A percentile compares a stretch with the other conserved stretches of the same genome.
Evolutionary conservation across 345 rosid genomes (phyloP).

Genomic region (Eucalyptus caleyi): DNA sequence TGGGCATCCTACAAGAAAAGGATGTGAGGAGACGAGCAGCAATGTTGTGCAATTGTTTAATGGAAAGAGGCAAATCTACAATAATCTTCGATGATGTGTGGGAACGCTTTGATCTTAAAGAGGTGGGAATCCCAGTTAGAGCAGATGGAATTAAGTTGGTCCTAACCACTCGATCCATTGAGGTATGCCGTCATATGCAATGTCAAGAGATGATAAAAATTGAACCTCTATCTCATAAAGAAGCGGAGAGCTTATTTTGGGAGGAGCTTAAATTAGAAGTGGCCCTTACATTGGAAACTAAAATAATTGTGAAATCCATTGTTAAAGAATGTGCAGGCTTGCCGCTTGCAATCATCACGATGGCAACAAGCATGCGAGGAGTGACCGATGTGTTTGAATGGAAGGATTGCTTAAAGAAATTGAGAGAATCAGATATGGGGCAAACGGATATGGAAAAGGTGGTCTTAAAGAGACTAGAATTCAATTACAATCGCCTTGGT

Average conservation of each 20-base stretch:
- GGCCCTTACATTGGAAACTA: rapidly evolving
- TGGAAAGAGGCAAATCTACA: background rate
- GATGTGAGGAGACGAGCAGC: background rate
- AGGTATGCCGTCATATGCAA: background rate
- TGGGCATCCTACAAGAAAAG: rapidly evolving
- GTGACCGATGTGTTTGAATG: too few relatives aligned
- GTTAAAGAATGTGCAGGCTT: too few relatives aligned
- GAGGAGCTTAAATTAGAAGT: rapidly evolving
- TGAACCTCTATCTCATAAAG: background rate
- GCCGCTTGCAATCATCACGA: rapidly evolving
- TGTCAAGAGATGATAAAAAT: background rate
- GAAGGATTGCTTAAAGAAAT: too few relatives aligned
- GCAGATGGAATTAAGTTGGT: background rate
- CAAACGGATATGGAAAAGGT: rapidly evolving
- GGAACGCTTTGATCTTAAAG: background rate
- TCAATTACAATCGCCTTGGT: too few relatives aligned
- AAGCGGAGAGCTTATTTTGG: rapidly evolving
- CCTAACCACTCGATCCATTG: background rate
- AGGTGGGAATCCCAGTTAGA: background rate
- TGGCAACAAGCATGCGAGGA: too few relatives aligned
- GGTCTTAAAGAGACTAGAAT: too few relatives aligned
- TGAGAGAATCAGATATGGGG: rapidly evolving
- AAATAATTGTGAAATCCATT: rapidly evolving
- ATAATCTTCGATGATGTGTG: background rate
- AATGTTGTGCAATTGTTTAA: background rate